Conservation (phyloP, 1,139 yeast genomes). For the Yarrowia galli region DNA sequence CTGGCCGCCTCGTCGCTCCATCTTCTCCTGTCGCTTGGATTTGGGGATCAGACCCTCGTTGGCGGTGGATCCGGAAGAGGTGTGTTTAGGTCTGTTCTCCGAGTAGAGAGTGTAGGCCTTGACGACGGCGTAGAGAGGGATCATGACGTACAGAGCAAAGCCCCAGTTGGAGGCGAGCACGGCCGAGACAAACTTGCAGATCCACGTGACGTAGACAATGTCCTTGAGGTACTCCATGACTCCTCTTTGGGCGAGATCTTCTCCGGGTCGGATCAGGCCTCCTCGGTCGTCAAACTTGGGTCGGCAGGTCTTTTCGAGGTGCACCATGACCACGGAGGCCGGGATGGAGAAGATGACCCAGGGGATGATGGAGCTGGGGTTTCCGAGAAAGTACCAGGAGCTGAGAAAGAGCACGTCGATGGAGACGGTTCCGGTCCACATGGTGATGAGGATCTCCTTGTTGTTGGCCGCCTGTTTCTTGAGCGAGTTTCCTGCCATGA, state of each 20-base stretch:
- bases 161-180: conserved; percentile 64
- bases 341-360: conserved; percentile 67
- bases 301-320: conserved; percentile 70
- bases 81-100: conserved; percentile 41
- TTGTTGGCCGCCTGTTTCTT: conserved; percentile 75
- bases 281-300: conserved; percentile 60
- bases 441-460: conserved; percentile 59
- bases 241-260: conserved; percentile 70
- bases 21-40: conserved; percentile 63
- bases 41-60: conserved; percentile 43
- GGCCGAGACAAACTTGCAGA: conserved; percentile 63
- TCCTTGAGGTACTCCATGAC: conserved; percentile 81
- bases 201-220: conserved; percentile 72
- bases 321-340: conserved; percentile 60
- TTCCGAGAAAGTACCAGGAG: conserved; percentile 55
- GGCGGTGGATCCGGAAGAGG: conserved; percentile 39
- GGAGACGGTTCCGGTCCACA: conserved; percentile 59
- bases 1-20: conserved; percentile 59
- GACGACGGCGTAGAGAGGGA: conserved; percentile 64
- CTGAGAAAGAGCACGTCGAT: conserved; percentile 57
- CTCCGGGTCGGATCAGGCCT: conserved; percentile 63
- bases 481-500: conserved; percentile 72
- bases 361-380: conserved; percentile 63
- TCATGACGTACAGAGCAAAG: conserved; percentile 61
- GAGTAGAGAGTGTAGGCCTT: conserved; percentile 54